Conservation (phyloP, 306 rosid genomes). For the Vicia faba region DNA sequence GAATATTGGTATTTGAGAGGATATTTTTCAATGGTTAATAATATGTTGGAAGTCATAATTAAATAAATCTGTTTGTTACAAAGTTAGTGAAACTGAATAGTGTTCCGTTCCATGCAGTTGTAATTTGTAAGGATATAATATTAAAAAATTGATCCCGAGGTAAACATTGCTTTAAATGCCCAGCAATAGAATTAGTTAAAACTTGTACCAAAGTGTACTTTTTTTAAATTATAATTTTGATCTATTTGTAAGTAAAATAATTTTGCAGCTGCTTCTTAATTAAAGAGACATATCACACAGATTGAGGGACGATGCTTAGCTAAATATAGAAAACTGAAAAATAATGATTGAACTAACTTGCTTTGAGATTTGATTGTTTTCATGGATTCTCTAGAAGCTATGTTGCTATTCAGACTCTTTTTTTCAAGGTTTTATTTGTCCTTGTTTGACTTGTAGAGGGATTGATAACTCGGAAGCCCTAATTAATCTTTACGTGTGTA, state of each 20-base stretch:
- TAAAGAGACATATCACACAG: not conserved
- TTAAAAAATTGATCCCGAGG: not conserved
- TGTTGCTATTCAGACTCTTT: not conserved
- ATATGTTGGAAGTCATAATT: constrained; percentile 24
- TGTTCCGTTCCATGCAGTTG: constrained; percentile 4
- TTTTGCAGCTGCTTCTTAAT: not conserved
- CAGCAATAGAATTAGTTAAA: constrained; percentile 9
- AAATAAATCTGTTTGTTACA: constrained; percentile 11
- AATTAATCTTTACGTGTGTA: constrained; percentile 11
- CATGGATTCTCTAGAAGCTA: not conserved
- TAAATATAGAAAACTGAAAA: constrained; percentile 5
- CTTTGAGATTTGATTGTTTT: constrained; percentile 22
- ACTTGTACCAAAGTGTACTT: not conserved
- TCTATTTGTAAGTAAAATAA: constrained; percentile 13
- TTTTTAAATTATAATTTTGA: constrained; percentile 1
- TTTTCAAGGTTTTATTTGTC: constrained; percentile 11
- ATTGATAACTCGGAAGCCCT: not conserved
- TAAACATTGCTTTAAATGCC: not conserved
- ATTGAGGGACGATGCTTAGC: not conserved
- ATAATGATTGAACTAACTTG: not conserved
- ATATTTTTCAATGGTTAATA: constrained; percentile 29
- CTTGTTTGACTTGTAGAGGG: constrained; percentile 19
- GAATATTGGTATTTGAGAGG: constrained; percentile 1
- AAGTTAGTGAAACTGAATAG: constrained; percentile 4
- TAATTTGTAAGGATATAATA: constrained; percentile 10